Evolutionary conservation across 208 protist species (phyloP), one percentile per base, ranked within the genome.

Genomic region (Trichomonas gallinae): DNA sequence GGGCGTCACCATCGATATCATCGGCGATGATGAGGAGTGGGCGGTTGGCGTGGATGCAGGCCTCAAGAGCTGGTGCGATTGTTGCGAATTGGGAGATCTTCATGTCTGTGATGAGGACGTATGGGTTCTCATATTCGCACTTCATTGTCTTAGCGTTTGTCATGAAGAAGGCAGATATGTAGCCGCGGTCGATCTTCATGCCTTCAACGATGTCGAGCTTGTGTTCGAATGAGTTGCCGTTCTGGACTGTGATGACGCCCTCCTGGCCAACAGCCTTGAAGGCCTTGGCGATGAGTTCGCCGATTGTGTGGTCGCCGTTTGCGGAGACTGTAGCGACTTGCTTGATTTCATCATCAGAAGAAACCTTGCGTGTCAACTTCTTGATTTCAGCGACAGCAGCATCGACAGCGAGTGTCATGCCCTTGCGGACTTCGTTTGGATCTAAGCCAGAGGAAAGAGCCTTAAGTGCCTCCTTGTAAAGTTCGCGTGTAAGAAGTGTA

Each of bases 211-310:
- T 96, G 97, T 99, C 99, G 45, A 99, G 98, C 98, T 99, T 99
- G 96, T 99, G 99, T 51, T 98, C 97, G 46, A 99, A 96, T 23
- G 99, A 99, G 97, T 99, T 99, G 96, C 99, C 99, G 97, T 99
- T 99, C 98, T 98, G 98, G 72, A 99, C 98, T 85, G 99, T 99
- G 98, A 99, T 99, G 96, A 99, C 99, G 96, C 99, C 99, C 97
- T 99, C 98, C 97, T 99, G 99, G 97, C 99, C 99, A 51, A 99
- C 99, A 97, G 98, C 98, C 97, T 99, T 98, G 99, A 99, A 99
- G 42, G 99, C 99, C 87, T 98, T 96, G 49, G 99, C 98, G 96
- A 99, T 99, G 97, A 99, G 98, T 96, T 98, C 97, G 96, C 99
- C 99, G 97, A 99, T 99, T 96, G 98, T 98, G 31, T 96, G 97